These are phyloP conservation scores for Penicillium verhagenii DNA, from an alignment of 495 filamentous ascomycete genomes.

Conservation along the genomic window DNA sequence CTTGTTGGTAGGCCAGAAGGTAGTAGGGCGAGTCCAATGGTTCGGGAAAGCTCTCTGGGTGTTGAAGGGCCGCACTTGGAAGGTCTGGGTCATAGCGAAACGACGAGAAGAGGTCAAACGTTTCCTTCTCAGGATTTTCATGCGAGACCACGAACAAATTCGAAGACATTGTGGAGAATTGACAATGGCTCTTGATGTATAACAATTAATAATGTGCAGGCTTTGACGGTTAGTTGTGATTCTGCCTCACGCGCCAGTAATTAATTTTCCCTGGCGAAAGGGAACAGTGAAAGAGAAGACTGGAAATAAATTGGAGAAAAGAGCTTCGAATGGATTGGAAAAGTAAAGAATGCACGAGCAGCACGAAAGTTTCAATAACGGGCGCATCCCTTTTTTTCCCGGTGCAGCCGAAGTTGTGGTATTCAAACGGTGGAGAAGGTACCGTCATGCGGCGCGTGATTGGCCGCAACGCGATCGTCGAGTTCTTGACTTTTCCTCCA, in stretches of 20 bases:
- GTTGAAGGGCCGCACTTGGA: slow-evolving; percentile 31
- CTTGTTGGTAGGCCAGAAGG: slow-evolving; percentile 77
- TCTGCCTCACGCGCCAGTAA: background rate
- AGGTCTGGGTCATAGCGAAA: slow-evolving; percentile 73
- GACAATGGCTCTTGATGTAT: background rate
- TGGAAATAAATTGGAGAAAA: background rate
- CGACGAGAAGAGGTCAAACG: slow-evolving; percentile 67
- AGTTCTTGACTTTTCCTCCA: slow-evolving; percentile 37
- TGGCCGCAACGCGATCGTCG: slow-evolving; percentile 28
- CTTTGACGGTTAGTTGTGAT: background rate
- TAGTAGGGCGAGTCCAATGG: slow-evolving; percentile 67
- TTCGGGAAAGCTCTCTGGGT: slow-evolving; percentile 42
- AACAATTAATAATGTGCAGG: background rate
- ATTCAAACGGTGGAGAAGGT: slow-evolving; percentile 24
- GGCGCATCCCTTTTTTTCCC: slow-evolving; percentile 3
- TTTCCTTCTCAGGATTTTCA: background rate
- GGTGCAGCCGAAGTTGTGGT: slow-evolving; percentile 2
- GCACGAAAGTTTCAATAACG: background rate
- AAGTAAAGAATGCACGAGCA: background rate
- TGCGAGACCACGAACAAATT: background rate
- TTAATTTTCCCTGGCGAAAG: background rate
- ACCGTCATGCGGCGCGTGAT: slow-evolving; percentile 34
- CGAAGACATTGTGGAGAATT: background rate
- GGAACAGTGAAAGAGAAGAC: background rate
- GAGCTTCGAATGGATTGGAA: background rate